A percentile compares a stretch with the other conserved stretches of the same genome.
phyloP scores from a whole-genome alignment of 176 grass and related monocot species.

The Lolium perenne region DNA sequence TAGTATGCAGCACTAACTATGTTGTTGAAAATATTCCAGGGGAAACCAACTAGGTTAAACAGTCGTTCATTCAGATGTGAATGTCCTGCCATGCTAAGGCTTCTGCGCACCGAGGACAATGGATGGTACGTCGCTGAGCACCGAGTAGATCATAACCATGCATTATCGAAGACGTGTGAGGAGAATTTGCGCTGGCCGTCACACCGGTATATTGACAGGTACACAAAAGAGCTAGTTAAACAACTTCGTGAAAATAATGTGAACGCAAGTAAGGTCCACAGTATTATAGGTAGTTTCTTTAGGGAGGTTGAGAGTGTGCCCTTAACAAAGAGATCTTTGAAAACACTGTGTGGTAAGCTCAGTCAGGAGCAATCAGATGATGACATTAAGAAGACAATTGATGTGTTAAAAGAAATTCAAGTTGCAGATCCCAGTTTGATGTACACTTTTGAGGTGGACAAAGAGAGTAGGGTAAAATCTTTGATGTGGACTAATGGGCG shows the following conservation, averaged over 20 bases:
- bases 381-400: background rate
- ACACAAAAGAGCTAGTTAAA: background rate
- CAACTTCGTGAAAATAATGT: background rate
- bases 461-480: background rate
- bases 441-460: background rate
- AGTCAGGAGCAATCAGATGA: background rate
- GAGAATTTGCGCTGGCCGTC: background rate
- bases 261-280: background rate
- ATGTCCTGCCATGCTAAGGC: background rate
- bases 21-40: background rate
- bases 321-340: background rate
- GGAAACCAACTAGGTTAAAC: background rate
- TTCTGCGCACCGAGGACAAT: background rate
- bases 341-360: background rate
- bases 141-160: background rate
- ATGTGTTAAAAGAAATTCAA: background rate
- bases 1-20: background rate
- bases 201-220: background rate
- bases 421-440: background rate
- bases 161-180: background rate
- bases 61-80: background rate
- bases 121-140: background rate
- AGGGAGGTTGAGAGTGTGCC: background rate
- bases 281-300: background rate
- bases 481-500: background rate